Base-by-base conservation (phyloP, 2,329 filamentous ascomycete genomes). In the Clarireedia hainanense region DNA sequence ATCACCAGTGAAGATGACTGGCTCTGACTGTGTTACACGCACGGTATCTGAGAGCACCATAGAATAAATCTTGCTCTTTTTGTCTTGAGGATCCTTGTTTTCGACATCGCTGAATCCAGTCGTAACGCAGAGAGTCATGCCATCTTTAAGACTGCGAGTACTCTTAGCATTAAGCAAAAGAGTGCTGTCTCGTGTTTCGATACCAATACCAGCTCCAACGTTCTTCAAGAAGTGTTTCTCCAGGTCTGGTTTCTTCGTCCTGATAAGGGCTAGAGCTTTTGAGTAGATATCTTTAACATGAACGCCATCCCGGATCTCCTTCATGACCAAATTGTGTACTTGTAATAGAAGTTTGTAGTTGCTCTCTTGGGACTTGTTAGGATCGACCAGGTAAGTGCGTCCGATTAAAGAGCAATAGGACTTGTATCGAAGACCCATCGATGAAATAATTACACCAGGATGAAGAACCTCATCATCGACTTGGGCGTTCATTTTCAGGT, bases 221-320 rank as follows among this genome's bases (percentile, higher is more conserved):
- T 89, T 95, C 73, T 95, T 96, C 46, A 92, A 75, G 68, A 99
- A 96, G 68, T 96, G 86, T 74, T 95, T 92, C 74, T 96, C 94
- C 60, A 97, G 78, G 58, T 97, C 92, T 0, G 94, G 92, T 73
- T 95, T 96, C 76, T 95, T 97, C 50, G 88, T 80, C 69, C 85
- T 91, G 66, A 99, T 80, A 51, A 92, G 78, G 57, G 76, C 77
- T 12, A 95, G 67, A 0, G 94, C 94, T 73, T 95, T 97, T 71
- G 80, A 81, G 73, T 96, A 99, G 27, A 99, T 83, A 57, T 99
- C 92, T 72, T 94, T 96, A 49, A 87, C 89, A 2, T 83, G 75
- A 12, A 86, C 88, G 30, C 94, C 94, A 67, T 97, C 92, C 57
- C 88, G 84, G 60, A 96, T 84, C 65, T 94, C 89, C 70, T 94